These are phyloP conservation scores for Chionographis japonica DNA, from an alignment of 106 monocot species.

Conservation along the genomic window DNA sequence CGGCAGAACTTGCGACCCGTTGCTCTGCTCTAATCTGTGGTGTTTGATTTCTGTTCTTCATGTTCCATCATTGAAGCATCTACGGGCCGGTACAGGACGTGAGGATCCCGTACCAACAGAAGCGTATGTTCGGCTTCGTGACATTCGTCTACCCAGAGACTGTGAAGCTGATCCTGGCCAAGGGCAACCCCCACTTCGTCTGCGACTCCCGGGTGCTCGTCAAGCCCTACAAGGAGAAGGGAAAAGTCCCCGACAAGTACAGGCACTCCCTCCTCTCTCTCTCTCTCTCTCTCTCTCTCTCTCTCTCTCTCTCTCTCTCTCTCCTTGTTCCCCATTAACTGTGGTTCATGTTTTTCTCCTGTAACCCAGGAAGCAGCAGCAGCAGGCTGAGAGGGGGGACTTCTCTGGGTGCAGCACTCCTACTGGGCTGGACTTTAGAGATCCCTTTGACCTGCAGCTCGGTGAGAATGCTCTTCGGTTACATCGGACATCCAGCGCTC, in stretches of 20 bases:
- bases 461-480: conserved; percentile 22
- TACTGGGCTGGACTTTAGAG: conserved; percentile 57
- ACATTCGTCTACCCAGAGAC: conserved; percentile 85
- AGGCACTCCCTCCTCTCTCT: conserved; percentile 15
- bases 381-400: conserved; percentile 41
- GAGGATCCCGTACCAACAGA: conserved; percentile 82
- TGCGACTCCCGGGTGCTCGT: conserved; percentile 85
- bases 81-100: conserved; percentile 75
- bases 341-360: not conserved
- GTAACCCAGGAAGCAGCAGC: conserved; percentile 19
- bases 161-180: conserved; percentile 82
- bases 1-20: not conserved
- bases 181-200: conserved; percentile 91
- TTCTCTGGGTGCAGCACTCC: conserved; percentile 68
- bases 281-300: not conserved
- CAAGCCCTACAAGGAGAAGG: conserved; percentile 94
- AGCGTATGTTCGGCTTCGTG: conserved; percentile 88
- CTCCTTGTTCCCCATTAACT: too few relatives aligned
- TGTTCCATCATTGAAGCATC: conserved; percentile 28
- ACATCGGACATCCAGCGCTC: not conserved
- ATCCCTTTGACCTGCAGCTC: conserved; percentile 73
- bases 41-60: not conserved
- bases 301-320: not conserved
- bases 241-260: conserved; percentile 84
- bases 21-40: too few relatives aligned